phyloP scores from a whole-genome alignment of 345 rosid genomes.

The Sisymbrium irio region DNA sequence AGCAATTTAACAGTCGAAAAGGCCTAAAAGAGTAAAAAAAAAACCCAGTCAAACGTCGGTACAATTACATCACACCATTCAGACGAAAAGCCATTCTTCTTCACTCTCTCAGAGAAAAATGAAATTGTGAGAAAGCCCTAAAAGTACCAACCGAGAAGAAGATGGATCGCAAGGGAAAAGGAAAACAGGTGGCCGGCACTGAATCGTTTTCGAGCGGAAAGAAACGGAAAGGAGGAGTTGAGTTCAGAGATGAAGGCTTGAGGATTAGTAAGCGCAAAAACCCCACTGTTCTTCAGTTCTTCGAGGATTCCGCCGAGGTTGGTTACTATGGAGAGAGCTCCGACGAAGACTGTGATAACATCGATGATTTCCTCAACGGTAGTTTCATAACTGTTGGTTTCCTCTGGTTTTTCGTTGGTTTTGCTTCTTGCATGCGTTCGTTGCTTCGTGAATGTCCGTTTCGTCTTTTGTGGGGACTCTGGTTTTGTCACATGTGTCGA shows the following conservation, averaged over 20 bases:
- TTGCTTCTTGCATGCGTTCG: conserved; percentile 14
- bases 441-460: conserved; percentile 2
- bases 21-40: neutral
- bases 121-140: conserved; percentile 23
- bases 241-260: conserved; percentile 39
- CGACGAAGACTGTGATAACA: conserved; percentile 39
- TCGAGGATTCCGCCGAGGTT: conserved; percentile 57
- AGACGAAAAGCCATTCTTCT: neutral
- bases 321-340: conserved; percentile 45
- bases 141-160: neutral
- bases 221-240: conserved; percentile 27
- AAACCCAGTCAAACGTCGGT: neutral
- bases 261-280: conserved; percentile 43
- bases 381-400: neutral
- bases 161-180: conserved; percentile 39
- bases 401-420: neutral
- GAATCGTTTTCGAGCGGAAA: conserved; percentile 27
- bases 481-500: neutral
- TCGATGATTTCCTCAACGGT: conserved; percentile 43
- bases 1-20: neutral
- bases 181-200: conserved; percentile 39
- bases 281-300: conserved; percentile 57
- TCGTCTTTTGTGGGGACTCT: neutral
- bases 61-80: neutral
- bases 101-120: neutral